phyloP scores from a whole-genome alignment of 345 rosid genomes.

The Rhizophora apiculata region DNA sequence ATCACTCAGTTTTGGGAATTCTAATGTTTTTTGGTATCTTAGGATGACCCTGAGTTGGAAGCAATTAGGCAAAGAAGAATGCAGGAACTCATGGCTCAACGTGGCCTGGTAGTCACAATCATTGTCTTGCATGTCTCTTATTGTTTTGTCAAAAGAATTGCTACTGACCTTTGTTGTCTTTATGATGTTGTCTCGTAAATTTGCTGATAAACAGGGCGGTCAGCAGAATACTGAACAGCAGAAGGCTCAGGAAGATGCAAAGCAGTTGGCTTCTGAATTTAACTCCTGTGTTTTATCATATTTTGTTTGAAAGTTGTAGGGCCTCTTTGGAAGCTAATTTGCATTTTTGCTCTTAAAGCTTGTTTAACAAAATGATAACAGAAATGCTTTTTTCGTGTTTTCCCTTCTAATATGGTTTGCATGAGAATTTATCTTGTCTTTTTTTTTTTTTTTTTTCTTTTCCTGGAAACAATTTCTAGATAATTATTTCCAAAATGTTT shows the following conservation, averaged over 20 bases:
- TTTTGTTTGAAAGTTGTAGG: background rate
- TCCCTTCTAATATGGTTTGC: too few relatives aligned
- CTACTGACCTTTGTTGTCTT: background rate
- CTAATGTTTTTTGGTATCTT: constrained; percentile 6
- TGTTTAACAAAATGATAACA: too few relatives aligned
- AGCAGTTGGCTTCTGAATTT: constrained; percentile 48
- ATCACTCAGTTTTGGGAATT: background rate
- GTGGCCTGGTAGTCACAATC: constrained; percentile 46
- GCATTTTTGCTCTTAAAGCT: too few relatives aligned
- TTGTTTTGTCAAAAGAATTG: background rate
- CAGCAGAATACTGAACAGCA: constrained; percentile 71
- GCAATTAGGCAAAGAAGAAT: constrained; percentile 93
- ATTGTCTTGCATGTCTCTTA: background rate
- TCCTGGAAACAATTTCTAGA: too few relatives aligned
- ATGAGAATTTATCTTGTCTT: too few relatives aligned
- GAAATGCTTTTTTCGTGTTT: too few relatives aligned
- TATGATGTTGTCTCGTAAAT: constrained; percentile 4
- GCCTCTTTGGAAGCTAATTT: background rate
- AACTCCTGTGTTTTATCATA: constrained; percentile 1
- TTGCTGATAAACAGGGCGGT: constrained; percentile 43
- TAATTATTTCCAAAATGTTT: too few relatives aligned
- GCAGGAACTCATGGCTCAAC: constrained; percentile 96
- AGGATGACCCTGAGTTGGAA: constrained; percentile 97
- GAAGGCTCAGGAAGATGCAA: constrained; percentile 81
- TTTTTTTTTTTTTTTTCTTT: too few relatives aligned